These are phyloP conservation scores for Cryptosporidium meleagridis DNA, from an alignment of 169 alveolate species.

Conservation along the genomic window DNA sequence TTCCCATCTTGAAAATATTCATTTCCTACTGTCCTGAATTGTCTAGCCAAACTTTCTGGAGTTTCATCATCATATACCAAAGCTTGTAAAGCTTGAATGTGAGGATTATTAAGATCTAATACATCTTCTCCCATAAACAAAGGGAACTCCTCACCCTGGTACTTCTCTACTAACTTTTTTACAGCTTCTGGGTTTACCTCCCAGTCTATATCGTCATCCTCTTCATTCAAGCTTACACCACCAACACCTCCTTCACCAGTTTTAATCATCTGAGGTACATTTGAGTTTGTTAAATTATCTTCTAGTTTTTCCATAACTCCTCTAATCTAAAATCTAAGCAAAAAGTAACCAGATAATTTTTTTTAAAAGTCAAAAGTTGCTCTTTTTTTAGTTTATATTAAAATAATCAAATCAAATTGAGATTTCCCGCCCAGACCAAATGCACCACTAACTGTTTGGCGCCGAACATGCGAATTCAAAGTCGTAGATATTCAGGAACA, in stretches of 20 bases:
- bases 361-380: no score
- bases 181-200: slow-evolving; percentile 76
- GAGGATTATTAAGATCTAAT: slow-evolving; percentile 63
- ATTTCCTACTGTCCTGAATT: slow-evolving; percentile 38
- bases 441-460: not conserved
- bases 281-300: not conserved
- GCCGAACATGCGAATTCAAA: not conserved
- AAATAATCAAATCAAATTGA: not conserved
- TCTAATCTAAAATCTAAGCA: not conserved
- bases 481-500: not conserved
- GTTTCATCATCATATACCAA: slow-evolving; percentile 77
- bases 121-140: slow-evolving; percentile 77
- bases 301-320: not conserved
- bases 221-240: slow-evolving; percentile 1
- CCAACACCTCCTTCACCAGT: not conserved
- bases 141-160: slow-evolving; percentile 72
- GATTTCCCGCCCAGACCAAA: not conserved
- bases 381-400: no score
- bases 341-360: no score
- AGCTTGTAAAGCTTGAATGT: slow-evolving; percentile 77
- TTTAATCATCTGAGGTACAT: not conserved
- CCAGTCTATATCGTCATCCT: slow-evolving; percentile 77
- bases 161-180: slow-evolving; percentile 63
- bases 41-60: slow-evolving; percentile 74
- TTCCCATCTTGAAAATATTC: slow-evolving; percentile 73